These are phyloP conservation scores for Colletotrichum lentis DNA, from an alignment of 2,329 filamentous ascomycete species.

Conservation along the genomic window DNA sequence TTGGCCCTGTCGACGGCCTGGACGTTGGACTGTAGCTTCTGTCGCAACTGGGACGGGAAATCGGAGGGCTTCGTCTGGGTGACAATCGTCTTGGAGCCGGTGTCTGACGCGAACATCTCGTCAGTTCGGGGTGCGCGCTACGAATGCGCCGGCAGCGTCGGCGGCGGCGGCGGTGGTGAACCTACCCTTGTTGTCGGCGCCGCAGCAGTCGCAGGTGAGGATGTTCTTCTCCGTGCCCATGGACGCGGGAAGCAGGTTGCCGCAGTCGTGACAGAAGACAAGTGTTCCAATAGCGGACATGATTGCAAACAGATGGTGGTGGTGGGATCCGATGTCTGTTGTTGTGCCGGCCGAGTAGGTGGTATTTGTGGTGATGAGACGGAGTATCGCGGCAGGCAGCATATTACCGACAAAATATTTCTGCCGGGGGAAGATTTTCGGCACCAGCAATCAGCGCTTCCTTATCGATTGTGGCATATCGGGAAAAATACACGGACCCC, in stretches of 20 bases:
- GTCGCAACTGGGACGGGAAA: constrained; percentile 88
- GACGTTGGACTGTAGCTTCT: constrained; percentile 83
- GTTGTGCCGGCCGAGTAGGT: constrained; percentile 19
- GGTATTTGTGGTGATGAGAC: background rate
- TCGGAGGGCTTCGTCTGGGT: constrained; percentile 88
- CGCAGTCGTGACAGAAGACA: constrained; percentile 92
- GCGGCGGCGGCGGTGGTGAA: constrained; percentile 16
- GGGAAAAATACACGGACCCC: background rate
- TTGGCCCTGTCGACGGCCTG: constrained; percentile 83
- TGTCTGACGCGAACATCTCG: constrained; percentile 60
- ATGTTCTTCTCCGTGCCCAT: constrained; percentile 79
- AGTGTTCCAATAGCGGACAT: constrained; percentile 93
- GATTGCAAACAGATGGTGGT: background rate
- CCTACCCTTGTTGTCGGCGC: constrained; percentile 82
- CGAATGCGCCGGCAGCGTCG: background rate
- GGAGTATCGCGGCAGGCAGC: constrained; percentile 2
- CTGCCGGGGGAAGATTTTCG: constrained; percentile 26
- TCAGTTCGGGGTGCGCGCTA: background rate
- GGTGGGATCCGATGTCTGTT: constrained; percentile 40
- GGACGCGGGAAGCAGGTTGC: constrained; percentile 84
- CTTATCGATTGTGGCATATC: constrained; percentile 17
- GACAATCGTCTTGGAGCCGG: constrained; percentile 76
- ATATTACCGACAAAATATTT: constrained; percentile 38
- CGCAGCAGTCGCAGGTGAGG: constrained; percentile 85
- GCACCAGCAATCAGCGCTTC: background rate